Evolutionary conservation across 257 asterid species (phyloP).

Genomic region (Solanum infundibuliforme): DNA sequence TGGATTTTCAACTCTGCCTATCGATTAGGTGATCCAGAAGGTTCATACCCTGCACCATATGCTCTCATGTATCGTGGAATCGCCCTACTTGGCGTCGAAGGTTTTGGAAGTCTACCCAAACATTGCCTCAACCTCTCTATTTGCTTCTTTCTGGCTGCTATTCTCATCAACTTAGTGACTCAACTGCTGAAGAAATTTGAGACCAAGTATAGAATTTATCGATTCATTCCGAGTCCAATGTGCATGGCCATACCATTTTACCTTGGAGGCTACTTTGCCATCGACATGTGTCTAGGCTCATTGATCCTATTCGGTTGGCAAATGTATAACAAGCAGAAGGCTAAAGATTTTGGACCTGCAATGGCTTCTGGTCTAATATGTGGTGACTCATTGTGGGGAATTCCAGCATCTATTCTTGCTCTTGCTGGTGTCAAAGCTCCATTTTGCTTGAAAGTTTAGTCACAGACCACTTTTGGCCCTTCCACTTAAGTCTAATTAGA

Average conservation of each 20-base stretch:
- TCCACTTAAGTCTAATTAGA: not conserved
- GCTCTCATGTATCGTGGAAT: constrained; percentile 25
- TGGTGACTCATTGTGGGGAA: constrained; percentile 69
- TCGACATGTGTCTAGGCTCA: constrained; percentile 77
- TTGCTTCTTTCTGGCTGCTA: constrained; percentile 21
- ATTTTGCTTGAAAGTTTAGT: constrained; percentile 39
- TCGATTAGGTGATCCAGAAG: not conserved
- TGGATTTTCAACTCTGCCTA: not conserved
- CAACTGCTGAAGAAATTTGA: constrained; percentile 24
- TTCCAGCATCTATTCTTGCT: constrained; percentile 57
- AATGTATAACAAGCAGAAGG: constrained; percentile 17
- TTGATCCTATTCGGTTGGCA: constrained; percentile 40
- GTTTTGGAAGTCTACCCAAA: constrained; percentile 42
- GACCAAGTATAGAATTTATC: constrained; percentile 24
- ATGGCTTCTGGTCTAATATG: constrained; percentile 72
- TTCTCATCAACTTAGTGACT: constrained; percentile 9
- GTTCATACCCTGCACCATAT: constrained; percentile 31
- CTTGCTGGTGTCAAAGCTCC: constrained; percentile 42
- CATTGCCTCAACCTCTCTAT: constrained; percentile 37
- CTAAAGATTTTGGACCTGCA: constrained; percentile 39
- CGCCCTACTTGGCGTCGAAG: constrained; percentile 28
- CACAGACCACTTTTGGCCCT: not conserved
- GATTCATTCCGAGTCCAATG: constrained; percentile 68
- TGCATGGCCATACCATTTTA: constrained; percentile 83
- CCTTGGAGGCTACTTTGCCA: constrained; percentile 53